Evolutionary conservation across 257 asterid genomes (phyloP).

Genomic region (Solanum paucissectum): DNA sequence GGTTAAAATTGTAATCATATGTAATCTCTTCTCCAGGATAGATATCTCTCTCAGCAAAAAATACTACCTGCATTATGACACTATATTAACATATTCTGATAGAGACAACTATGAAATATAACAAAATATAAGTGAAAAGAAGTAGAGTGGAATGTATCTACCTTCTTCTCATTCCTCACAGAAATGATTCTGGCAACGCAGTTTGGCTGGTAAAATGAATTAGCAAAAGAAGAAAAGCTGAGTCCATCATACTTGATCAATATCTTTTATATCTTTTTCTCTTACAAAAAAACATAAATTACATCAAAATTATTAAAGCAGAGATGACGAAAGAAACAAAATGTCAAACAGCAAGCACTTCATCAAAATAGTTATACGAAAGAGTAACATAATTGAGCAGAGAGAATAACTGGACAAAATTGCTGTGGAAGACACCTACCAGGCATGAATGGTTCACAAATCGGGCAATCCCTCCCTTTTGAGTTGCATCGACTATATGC

Average conservation of each 20-base stretch:
- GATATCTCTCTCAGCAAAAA: slow-evolving; percentile 51
- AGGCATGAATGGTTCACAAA: slow-evolving; percentile 62
- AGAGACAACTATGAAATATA: not conserved
- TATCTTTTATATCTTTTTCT: not conserved
- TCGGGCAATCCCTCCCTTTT: slow-evolving; percentile 68
- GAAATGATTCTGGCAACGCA: slow-evolving; percentile 50
- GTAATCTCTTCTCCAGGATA: slow-evolving; percentile 74
- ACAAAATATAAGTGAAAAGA: not conserved
- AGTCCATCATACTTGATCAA: not conserved
- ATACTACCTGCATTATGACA: slow-evolving; percentile 32
- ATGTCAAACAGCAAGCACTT: not conserved
- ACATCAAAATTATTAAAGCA: not conserved
- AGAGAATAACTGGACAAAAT: not conserved
- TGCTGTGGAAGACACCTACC: slow-evolving; percentile 14
- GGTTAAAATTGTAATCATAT: slow-evolving; percentile 61
- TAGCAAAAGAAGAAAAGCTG: not conserved
- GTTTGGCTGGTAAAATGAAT: slow-evolving; percentile 36
- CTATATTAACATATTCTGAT: not conserved
- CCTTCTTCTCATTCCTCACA: slow-evolving; percentile 59
- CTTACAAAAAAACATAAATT: not conserved
- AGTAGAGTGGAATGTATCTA: not conserved
- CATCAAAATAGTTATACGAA: not conserved
- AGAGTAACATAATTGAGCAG: not conserved
- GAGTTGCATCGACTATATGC: slow-evolving; percentile 55
- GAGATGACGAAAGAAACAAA: not conserved